Evolutionary conservation across 1,139 yeast species (phyloP).

Genomic region (Protomyces pachydermus): DNA sequence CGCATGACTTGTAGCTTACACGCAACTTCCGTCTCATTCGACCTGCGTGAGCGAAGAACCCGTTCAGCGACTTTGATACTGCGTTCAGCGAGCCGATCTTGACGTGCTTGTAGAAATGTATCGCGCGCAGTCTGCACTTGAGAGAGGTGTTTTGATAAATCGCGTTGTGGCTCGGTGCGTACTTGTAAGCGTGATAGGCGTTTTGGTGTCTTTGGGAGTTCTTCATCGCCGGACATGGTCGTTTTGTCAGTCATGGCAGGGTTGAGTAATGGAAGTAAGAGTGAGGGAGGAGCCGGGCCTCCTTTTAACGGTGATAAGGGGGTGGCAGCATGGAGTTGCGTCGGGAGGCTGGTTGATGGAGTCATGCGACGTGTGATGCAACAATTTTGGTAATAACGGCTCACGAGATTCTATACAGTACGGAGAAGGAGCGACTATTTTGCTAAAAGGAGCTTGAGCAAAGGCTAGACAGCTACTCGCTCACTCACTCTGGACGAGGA

Average conservation of each 20-base stretch:
- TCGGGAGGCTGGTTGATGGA: too few species aligned
- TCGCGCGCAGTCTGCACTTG: constrained; percentile 5
- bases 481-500: neutral
- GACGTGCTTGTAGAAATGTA: constrained; percentile 2
- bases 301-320: too few species aligned
- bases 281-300: too few species aligned
- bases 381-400: too few species aligned
- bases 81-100: constrained; percentile 9
- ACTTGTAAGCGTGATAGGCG: neutral
- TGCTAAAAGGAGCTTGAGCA: neutral
- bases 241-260: too few species aligned
- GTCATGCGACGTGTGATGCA: too few species aligned
- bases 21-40: neutral
- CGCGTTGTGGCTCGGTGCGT: constrained; percentile 4
- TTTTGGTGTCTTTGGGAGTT: neutral
- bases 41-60: neutral
- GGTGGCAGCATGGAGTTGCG: too few species aligned
- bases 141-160: neutral
- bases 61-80: neutral
- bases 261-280: too few species aligned
- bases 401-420: too few species aligned
- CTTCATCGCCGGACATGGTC: neutral
- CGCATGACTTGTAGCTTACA: constrained; percentile 11
- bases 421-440: too few species aligned
- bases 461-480: neutral